Evolutionary conservation across 1,139 yeast genomes (phyloP), one percentile per base, ranked within the genome.

Genomic region (Taphrina pruni): DNA sequence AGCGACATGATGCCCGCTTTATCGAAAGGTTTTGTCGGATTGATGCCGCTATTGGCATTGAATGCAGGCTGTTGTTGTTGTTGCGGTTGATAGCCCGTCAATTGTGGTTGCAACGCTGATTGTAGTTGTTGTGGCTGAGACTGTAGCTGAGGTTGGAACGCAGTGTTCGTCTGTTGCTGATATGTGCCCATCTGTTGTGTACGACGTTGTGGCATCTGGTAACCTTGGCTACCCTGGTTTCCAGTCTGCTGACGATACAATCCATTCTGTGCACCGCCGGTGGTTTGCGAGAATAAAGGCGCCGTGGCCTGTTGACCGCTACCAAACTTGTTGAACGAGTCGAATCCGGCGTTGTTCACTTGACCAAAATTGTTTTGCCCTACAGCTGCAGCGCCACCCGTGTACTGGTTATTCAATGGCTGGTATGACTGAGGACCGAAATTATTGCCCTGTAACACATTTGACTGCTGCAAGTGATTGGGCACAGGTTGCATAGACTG

Each of bases 1-100:
- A 64, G 45, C 14, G 55, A 54, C 61, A 64, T 54, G 61, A 64
- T 64, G 43, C 67, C 54, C 21, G 67, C 67, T 46, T 64, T 64
- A 61, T 64, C 67, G 48, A 64, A 64, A 8, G 67, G 60, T n/a
- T 55, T 64, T 35, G 52, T 12, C 5, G 67, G 67, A 14, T 65
- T 64, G 62, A 51, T 20, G 36, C 55, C 58, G 58, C 12, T 50
- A 64, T 11, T 45, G 32, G 32, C 32, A 4, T 26, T 26, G 11
- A 39, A 36, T 14, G 48, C 46, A n/a, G 52, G 58, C 54, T 46
- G 70, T 35, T 48, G 69, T 58, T 43, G 58, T 35, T 11, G 58
- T 50, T 46, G 70, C 26, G 41, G 69, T 54, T 43, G 58, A 39
- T 11, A 65, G 5, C 70, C 70, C 2, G 71, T 58, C 20, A 43